Conservation (phyloP, 2,329 filamentous ascomycete genomes). For the Allantophomopsis lycopodina region DNA sequence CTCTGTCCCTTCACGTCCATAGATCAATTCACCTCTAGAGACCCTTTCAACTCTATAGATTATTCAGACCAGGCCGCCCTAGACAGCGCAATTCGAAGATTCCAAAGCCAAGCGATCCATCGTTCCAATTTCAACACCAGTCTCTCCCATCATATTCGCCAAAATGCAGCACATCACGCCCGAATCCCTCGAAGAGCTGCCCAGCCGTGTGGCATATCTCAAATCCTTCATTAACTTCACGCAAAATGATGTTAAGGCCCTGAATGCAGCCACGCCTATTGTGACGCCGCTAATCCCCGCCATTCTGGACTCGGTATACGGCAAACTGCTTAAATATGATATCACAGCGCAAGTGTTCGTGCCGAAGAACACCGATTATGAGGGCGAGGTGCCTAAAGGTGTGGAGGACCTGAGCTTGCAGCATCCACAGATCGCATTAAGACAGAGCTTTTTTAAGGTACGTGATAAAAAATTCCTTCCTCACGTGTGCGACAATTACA, state of each 20-base stretch:
- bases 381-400: slow-evolving; percentile 50
- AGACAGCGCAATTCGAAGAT: no score
- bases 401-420: slow-evolving; percentile 39
- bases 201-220: slow-evolving; percentile 12
- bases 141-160: not conserved
- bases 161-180: slow-evolving; percentile 16
- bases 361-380: slow-evolving; percentile 46
- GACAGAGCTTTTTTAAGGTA: slow-evolving; percentile 55
- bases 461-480: slow-evolving; percentile 4
- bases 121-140: no score
- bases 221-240: slow-evolving; percentile 13
- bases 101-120: no score
- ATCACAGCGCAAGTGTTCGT: slow-evolving; percentile 70
- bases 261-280: slow-evolving; percentile 15
- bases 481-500: no score
- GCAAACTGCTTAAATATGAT: slow-evolving; percentile 67
- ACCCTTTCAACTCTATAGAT: no score
- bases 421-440: slow-evolving; percentile 60
- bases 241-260: slow-evolving; percentile 13
- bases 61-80: no score
- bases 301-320: slow-evolving; percentile 74
- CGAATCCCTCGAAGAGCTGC: slow-evolving; percentile 12
- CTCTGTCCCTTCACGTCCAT: no score
- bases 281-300: slow-evolving; percentile 55
- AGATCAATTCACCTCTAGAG: no score